Evolutionary conservation across 495 filamentous ascomycete genomes (phyloP).

Genomic region (Aspergillus olivimuriae): DNA sequence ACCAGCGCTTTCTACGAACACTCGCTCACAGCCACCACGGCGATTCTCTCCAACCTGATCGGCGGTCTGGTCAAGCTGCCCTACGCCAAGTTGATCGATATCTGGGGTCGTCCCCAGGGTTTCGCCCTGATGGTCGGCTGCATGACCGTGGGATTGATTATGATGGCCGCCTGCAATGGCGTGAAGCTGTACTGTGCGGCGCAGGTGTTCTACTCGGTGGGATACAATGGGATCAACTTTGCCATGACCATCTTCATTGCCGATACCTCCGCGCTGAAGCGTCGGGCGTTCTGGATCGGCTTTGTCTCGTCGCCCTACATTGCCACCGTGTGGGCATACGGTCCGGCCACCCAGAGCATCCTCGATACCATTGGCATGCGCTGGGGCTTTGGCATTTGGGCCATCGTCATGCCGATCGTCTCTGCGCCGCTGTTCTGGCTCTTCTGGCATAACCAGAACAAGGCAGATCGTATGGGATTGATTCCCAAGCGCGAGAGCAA

Average conservation of each 20-base stretch:
- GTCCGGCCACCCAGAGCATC: conserved; percentile 3
- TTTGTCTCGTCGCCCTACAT: conserved; percentile 53
- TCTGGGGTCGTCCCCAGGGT: conserved; percentile 52
- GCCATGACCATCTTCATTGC: conserved; percentile 52
- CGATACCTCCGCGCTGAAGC: conserved; percentile 52
- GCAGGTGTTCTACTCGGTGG: conserved; percentile 45
- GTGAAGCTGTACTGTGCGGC: conserved; percentile 42
- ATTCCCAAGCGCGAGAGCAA: conserved; percentile 21
- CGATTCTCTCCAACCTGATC: conserved; percentile 40
- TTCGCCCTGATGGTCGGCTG: conserved; percentile 39
- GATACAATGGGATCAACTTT: conserved; percentile 45
- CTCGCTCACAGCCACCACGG: conserved; percentile 26
- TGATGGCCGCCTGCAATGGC: conserved; percentile 43
- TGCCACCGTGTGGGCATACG: conserved; percentile 30
- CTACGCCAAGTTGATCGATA: conserved; percentile 60
- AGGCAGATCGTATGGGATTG: conserved; percentile 42
- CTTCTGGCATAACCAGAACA: conserved; percentile 37
- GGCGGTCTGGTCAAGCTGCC: conserved; percentile 55
- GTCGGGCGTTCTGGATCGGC: conserved; percentile 50
- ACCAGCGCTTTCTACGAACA: conserved; percentile 25
- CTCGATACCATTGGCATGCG: conserved; percentile 31
- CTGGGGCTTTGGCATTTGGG: conserved; percentile 56
- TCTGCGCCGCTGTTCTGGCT: conserved; percentile 35
- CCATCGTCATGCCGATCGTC: conserved; percentile 50
- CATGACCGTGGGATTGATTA: conserved; percentile 36